Conservation (phyloP, 2,329 filamentous ascomycete genomes). For the Sporothrix mexicana region DNA sequence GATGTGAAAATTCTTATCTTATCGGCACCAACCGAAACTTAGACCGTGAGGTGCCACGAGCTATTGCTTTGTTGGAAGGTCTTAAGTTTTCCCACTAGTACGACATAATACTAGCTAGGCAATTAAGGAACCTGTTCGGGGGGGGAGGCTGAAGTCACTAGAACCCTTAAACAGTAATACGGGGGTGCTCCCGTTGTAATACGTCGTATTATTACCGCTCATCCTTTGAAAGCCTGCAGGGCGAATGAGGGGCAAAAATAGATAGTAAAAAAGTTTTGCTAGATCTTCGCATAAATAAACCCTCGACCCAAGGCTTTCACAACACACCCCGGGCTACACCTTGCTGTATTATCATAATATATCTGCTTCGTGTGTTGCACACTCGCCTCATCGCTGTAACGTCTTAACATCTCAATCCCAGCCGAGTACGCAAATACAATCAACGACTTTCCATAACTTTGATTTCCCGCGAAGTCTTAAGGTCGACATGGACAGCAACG, state of each 20-base stretch:
- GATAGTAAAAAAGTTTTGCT: conserved; percentile 14
- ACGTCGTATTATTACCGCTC: no score
- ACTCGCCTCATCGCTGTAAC: no score
- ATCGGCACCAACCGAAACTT: neutral
- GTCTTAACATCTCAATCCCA: neutral
- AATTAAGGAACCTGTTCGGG: neutral
- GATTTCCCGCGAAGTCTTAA: neutral
- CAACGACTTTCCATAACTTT: neutral
- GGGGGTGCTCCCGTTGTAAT: no score
- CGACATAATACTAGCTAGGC: neutral
- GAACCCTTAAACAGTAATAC: neutral
- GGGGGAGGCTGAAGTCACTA: neutral
- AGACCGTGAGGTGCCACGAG: no score
- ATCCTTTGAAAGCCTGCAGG: neutral
- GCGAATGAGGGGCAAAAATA: conserved; percentile 33
- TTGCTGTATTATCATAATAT: no score
- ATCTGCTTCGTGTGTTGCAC: no score
- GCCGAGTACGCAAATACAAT: neutral
- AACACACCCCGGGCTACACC: no score
- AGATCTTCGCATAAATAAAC: neutral
- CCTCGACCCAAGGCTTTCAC: neutral
- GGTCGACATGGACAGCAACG: conserved; percentile 39
- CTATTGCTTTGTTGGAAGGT: no score
- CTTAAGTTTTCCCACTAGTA: neutral
- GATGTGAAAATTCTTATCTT: conserved; percentile 13